Evolutionary conservation across 2,329 filamentous ascomycete genomes (phyloP), one percentile per base, ranked within the genome.

Genomic region (Fusarium gaditjirri): DNA sequence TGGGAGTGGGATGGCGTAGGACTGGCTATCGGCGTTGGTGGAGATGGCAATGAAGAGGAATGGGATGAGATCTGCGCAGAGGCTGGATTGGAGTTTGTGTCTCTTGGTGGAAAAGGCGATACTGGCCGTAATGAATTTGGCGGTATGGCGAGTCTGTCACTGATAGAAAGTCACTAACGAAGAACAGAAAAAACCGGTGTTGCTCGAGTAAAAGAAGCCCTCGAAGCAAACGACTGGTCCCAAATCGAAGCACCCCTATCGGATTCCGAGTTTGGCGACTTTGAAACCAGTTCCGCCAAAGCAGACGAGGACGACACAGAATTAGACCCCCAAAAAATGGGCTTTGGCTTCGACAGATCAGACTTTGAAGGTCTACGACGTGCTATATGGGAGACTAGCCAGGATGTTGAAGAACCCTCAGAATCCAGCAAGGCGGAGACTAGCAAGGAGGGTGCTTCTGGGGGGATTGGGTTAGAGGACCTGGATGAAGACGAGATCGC

Each of bases 141-240:
- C 65, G 88, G 89, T 89, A 76, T 57, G 85, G 35, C 16, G 38
- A 33, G 14, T 14, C 23, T 39, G 47, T 52, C 10, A 27, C 13
- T 47, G 43, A 42, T 13, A 35, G 43, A 41, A 29, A 27, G 25
- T 35, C 7, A 23, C 77, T 81, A 35, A 80, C 62, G 43, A 33
- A 6, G 19, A 25, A 3, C 65, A 89, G 90, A 92, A 79, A 87
- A 86, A 65, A 86, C 84, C 36, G 90, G 90, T 21, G 84, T 92
- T 41, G 83, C 87, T 2, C 84, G 91, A 14, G 84, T 89, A 5
- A 83, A 84, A 13, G 90, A 92, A 76, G 90, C 90, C 0, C 79
- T 93, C 19, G 86, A 92, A 75, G 84, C 89, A 21, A 92, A 92
- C 76, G 90, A 92, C 78, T 93, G 91, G 91, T 84, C 83, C 5